Conservation (phyloP, 768 basidiomycete species). For the Termitomyces sp. region DNA sequence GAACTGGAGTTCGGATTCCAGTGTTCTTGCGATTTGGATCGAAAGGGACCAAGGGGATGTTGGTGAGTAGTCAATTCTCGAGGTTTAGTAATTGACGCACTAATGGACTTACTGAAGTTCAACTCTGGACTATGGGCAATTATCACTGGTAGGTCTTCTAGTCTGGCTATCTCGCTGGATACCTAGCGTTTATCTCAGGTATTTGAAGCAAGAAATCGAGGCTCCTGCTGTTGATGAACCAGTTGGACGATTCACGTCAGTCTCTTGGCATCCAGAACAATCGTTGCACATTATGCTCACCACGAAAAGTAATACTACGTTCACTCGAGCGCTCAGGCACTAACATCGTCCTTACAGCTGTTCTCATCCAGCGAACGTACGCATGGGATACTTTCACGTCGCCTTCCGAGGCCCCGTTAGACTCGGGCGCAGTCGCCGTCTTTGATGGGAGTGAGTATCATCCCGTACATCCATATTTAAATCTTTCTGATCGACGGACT, state of each 20-base stretch:
- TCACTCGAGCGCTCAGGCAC: background rate
- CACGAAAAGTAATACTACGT: conserved; percentile 48
- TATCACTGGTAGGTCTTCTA: conserved; percentile 72
- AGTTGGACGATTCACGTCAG: conserved; percentile 55
- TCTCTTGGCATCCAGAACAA: conserved; percentile 87
- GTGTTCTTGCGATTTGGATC: conserved; percentile 81
- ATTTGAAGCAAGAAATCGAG: conserved; percentile 85
- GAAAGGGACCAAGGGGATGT: conserved; percentile 62
- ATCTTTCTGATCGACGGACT: background rate
- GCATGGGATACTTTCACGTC: conserved; percentile 78
- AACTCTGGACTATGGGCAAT: conserved; percentile 92
- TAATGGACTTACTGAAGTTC: conserved; percentile 46
- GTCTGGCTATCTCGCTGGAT: background rate
- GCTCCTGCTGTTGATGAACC: conserved; percentile 30
- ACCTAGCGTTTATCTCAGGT: conserved; percentile 40
- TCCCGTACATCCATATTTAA: background rate
- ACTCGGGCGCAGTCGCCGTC: conserved; percentile 85
- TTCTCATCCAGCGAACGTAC: conserved; percentile 55
- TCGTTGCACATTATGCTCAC: conserved; percentile 59
- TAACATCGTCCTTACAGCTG: conserved; percentile 27
- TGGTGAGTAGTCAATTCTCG: conserved; percentile 32
- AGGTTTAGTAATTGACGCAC: background rate
- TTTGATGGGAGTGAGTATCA: conserved; percentile 75
- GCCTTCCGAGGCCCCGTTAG: conserved; percentile 48
- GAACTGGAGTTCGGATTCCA: conserved; percentile 86